phyloP scores from a whole-genome alignment of 257 asterid species.

The Ballota nigra region DNA sequence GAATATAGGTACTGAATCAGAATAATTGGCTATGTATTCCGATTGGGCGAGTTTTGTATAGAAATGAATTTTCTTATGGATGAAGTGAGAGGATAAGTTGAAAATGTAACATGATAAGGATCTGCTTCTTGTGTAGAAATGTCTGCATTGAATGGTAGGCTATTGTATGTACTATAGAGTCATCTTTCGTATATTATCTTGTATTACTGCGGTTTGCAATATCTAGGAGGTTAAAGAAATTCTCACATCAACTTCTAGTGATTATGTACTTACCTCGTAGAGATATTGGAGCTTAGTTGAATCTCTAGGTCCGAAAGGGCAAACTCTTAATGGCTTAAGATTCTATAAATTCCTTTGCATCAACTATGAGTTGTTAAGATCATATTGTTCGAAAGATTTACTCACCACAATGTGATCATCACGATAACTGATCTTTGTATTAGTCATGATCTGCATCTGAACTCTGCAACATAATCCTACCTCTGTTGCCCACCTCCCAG shows the following conservation, averaged over 20 bases:
- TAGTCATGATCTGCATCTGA: not conserved
- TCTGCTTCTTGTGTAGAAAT: not conserved
- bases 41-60: not conserved
- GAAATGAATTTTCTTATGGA: not conserved
- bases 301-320: not conserved
- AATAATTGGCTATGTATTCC: not conserved
- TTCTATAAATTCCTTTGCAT: conserved; percentile 6
- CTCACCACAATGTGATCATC: not conserved
- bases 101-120: not conserved
- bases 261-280: not conserved
- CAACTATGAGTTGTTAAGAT: conserved; percentile 1
- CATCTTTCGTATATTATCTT: conserved; percentile 1
- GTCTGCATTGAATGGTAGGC: not conserved
- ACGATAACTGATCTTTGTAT: not conserved
- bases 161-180: not conserved
- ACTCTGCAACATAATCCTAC: not conserved
- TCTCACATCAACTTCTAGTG: not conserved
- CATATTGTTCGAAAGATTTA: not conserved
- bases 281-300: conserved; percentile 3
- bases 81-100: conserved; percentile 1
- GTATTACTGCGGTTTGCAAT: not conserved
- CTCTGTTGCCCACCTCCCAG: not conserved
- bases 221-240: not conserved
- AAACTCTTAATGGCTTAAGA: not conserved
- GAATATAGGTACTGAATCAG: not conserved